phyloP scores from a whole-genome alignment of 2,329 filamentous ascomycete species.

The Neurospora crassa region DNA sequence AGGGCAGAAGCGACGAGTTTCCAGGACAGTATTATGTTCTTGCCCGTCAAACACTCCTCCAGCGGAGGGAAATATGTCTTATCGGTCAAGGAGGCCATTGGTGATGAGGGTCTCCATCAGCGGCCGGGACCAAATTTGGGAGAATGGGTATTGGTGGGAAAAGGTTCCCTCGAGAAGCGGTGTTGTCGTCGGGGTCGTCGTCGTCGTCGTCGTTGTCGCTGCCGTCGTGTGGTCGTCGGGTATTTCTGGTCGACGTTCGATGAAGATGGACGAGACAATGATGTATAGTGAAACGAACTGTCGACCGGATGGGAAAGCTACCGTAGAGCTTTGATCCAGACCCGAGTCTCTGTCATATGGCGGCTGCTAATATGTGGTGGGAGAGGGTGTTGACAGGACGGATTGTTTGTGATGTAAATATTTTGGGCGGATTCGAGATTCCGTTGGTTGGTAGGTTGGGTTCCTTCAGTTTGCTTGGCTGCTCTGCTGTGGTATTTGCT shows the following conservation, averaged over 20 bases:
- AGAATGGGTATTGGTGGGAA: background rate
- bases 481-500: background rate
- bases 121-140: conserved; percentile 6
- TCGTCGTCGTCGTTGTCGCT: background rate
- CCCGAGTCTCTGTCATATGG: background rate
- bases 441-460: background rate
- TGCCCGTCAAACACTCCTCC: conserved; percentile 74
- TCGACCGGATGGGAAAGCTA: background rate
- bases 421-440: background rate
- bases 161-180: background rate
- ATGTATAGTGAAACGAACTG: background rate
- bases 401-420: background rate
- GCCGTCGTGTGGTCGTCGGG: background rate
- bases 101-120: conserved; percentile 42
- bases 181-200: background rate
- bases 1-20: conserved; percentile 47
- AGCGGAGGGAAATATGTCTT: conserved; percentile 73
- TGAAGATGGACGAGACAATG: background rate
- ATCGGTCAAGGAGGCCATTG: conserved; percentile 64
- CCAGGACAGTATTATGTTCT: conserved; percentile 69
- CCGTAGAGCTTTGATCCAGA: background rate
- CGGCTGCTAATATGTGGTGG: background rate
- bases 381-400: background rate
- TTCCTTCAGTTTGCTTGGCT: background rate
- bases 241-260: background rate